Conservation (phyloP, 805 yeast species). For the Teunomyces pallodes region DNA sequence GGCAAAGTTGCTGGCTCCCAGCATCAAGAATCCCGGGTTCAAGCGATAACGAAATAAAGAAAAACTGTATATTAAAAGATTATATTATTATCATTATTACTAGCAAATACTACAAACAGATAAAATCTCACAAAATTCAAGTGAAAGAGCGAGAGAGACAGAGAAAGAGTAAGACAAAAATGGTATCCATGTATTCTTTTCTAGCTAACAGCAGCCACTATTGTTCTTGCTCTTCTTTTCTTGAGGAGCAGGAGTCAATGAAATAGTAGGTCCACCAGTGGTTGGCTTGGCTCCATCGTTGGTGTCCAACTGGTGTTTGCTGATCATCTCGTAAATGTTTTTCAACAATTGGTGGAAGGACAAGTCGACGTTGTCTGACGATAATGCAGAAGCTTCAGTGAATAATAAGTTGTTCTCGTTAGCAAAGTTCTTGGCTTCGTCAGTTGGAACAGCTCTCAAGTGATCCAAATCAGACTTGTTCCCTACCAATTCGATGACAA, state of each 20-base stretch:
- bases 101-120: not conserved
- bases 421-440: constrained; percentile 93
- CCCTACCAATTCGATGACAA: constrained; percentile 91
- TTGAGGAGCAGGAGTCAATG: constrained; percentile 90
- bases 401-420: constrained; percentile 87
- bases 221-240: constrained; percentile 61
- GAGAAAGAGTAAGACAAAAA: too few relatives aligned
- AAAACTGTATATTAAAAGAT: not conserved
- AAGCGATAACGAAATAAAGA: not conserved
- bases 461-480: constrained; percentile 90
- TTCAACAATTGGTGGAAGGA: constrained; percentile 92
- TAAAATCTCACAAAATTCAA: not conserved
- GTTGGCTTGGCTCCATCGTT: constrained; percentile 71
- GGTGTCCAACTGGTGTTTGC: constrained; percentile 87
- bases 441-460: constrained; percentile 94
- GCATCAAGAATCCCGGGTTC: constrained; percentile 7
- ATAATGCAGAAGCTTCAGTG: constrained; percentile 94
- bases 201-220: constrained; percentile 62
- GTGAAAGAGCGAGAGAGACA: too few relatives aligned
- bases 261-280: constrained; percentile 79
- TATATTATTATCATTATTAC: not conserved
- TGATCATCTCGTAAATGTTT: constrained; percentile 90
- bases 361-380: constrained; percentile 90
- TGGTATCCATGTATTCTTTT: not conserved
- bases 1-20: constrained; percentile 24